Conservation (phyloP, 192 early-diverging fungal genomes). For the Jimgerdemannia lactiflua region DNA sequence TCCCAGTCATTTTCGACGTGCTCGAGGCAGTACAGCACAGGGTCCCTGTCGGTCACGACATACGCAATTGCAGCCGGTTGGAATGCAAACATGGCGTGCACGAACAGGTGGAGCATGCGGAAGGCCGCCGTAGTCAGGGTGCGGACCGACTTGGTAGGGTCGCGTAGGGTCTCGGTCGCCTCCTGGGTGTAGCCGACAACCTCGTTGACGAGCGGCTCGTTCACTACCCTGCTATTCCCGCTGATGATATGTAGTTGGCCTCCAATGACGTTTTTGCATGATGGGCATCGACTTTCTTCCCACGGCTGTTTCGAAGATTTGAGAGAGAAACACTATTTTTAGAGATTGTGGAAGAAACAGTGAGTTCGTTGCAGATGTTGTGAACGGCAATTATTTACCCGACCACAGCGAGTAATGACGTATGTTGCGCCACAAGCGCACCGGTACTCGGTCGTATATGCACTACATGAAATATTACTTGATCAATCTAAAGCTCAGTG, state of each 20-base stretch:
- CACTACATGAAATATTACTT: background rate
- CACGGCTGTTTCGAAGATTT: background rate
- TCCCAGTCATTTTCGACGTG: conserved; percentile 19
- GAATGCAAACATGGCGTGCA: conserved; percentile 12
- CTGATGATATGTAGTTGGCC: background rate
- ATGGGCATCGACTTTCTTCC: background rate
- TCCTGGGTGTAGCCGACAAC: background rate
- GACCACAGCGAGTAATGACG: background rate
- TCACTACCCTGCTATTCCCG: background rate
- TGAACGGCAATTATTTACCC: background rate
- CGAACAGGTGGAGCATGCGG: conserved; percentile 16
- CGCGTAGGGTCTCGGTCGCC: background rate
- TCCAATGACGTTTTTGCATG: conserved; percentile 2
- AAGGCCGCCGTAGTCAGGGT: background rate
- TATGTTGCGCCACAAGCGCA: conserved; percentile 13
- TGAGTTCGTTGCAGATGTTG: background rate
- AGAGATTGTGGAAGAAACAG: background rate
- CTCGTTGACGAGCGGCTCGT: background rate
- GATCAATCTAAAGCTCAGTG: background rate
- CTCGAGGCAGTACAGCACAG: conserved; percentile 6
- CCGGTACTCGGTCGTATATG: background rate
- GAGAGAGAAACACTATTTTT: background rate
- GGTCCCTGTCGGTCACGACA: background rate
- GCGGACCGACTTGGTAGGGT: background rate
- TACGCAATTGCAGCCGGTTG: background rate